Evolutionary conservation across 78 protist genomes (phyloP).

Genomic region (Dictyostelium firmibasis): DNA sequence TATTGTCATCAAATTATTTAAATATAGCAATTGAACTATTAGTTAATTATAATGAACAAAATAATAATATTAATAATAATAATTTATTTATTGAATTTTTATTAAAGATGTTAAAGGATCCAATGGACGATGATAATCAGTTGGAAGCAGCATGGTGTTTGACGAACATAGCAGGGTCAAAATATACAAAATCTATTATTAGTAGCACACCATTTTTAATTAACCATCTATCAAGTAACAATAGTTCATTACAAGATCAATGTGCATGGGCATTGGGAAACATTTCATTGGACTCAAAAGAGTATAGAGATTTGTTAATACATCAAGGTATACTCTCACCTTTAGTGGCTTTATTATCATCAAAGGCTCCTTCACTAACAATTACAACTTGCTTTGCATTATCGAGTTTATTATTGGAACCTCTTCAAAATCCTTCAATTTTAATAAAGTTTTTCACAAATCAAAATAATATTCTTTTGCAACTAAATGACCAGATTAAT

Average conservation of each 20-base stretch:
- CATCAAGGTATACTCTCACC: slow-evolving; percentile 39
- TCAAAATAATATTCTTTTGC: neutral
- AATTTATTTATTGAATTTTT: neutral
- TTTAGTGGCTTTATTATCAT: neutral
- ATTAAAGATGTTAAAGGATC: slow-evolving; percentile 3
- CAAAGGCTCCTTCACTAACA: neutral
- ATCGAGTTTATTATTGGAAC: neutral
- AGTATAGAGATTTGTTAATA: neutral
- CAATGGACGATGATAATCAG: slow-evolving; percentile 5
- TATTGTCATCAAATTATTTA: neutral
- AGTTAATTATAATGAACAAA: neutral
- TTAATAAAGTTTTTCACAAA: neutral
- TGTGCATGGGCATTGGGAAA: slow-evolving; percentile 63
- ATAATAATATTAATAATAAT: neutral
- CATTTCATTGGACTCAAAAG: slow-evolving; percentile 25
- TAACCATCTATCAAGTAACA: neutral
- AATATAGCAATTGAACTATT: neutral
- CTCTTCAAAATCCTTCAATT: neutral
- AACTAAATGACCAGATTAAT: neutral
- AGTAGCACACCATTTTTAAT: neutral
- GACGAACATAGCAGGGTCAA: slow-evolving; percentile 37
- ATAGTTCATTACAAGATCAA: slow-evolving; percentile 62
- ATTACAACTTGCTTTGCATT: neutral
- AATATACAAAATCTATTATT: neutral
- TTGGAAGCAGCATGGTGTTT: slow-evolving; percentile 66